phyloP scores from a whole-genome alignment of 2,329 filamentous ascomycete species.

The Fusarium brevicatenulatum region DNA sequence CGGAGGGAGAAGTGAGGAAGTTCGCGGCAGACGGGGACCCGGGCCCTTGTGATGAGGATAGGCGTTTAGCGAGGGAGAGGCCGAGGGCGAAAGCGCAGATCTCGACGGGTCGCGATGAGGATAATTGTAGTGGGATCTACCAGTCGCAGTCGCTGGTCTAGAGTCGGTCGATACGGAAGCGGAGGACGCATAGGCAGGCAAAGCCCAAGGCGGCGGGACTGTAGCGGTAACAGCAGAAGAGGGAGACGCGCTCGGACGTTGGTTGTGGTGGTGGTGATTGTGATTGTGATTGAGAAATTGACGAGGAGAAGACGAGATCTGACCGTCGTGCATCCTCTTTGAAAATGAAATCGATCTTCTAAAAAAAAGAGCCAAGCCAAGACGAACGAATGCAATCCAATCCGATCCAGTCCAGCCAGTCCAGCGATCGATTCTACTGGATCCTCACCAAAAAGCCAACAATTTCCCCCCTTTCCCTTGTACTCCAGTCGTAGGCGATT shows the following conservation, averaged over 20 bases:
- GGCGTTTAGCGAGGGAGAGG: constrained; percentile 36
- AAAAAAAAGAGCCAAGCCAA: constrained; percentile 4
- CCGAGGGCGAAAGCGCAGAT: constrained; percentile 24
- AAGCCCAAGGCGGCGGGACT: constrained; percentile 37
- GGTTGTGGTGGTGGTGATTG: neutral
- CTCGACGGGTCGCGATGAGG: constrained; percentile 32
- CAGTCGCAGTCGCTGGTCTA: constrained; percentile 13
- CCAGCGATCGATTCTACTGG: constrained; percentile 37
- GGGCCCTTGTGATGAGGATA: constrained; percentile 45
- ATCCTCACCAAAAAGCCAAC: constrained; percentile 36
- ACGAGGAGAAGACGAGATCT: constrained; percentile 34
- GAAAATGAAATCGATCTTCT: constrained; percentile 7
- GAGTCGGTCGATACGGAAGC: constrained; percentile 34
- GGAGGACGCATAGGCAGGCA: constrained; percentile 29
- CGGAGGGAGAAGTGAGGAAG: constrained; percentile 57
- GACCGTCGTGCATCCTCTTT: constrained; percentile 45
- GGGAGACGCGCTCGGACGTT: constrained; percentile 35
- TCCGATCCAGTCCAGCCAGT: constrained; percentile 7
- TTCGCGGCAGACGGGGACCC: constrained; percentile 52
- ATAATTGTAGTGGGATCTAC: constrained; percentile 13
- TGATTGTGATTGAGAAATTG: constrained; percentile 10
- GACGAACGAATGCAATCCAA: neutral
- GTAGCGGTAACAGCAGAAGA: constrained; percentile 22
- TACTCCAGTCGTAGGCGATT: constrained; percentile 13
- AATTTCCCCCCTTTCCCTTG: constrained; percentile 44